Evolutionary conservation across 108 stramenopile genomes (phyloP).

Genomic region (Cyclotella cryptica): DNA sequence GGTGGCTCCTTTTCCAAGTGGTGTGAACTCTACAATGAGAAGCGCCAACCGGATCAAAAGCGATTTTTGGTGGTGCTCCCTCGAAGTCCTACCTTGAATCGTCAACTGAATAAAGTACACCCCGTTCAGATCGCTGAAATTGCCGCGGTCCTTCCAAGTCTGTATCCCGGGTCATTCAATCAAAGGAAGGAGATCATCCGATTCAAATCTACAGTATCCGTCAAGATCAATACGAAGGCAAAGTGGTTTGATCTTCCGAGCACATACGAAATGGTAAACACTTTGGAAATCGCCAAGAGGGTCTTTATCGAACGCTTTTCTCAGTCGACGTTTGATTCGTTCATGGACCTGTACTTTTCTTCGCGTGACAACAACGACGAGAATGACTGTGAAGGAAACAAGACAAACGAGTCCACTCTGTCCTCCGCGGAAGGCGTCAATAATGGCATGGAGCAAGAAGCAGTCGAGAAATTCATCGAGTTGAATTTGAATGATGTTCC

Average conservation of each 20-base stretch:
- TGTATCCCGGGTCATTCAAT: background rate
- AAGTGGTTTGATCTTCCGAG: constrained; percentile 17
- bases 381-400: background rate
- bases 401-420: background rate
- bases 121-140: constrained; percentile 1
- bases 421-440: too few species aligned
- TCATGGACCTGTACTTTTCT: background rate
- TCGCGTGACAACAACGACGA: background rate
- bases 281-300: background rate
- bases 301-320: constrained; percentile 1
- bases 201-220: constrained; percentile 10
- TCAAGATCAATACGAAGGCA: constrained; percentile 13
- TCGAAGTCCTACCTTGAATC: background rate
- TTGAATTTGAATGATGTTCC: constrained; percentile 10
- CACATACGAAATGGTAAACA: background rate
- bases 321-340: background rate
- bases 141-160: background rate
- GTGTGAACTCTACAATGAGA: constrained; percentile 1
- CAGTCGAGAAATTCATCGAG: background rate
- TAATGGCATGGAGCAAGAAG: background rate
- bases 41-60: background rate
- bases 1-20: constrained; percentile 13
- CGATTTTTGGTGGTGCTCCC: constrained; percentile 19
- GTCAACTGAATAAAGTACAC: background rate
- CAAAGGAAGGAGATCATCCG: background rate